phyloP scores from a whole-genome alignment of 139 green algal genomes.

The Gonium pectorale region DNA sequence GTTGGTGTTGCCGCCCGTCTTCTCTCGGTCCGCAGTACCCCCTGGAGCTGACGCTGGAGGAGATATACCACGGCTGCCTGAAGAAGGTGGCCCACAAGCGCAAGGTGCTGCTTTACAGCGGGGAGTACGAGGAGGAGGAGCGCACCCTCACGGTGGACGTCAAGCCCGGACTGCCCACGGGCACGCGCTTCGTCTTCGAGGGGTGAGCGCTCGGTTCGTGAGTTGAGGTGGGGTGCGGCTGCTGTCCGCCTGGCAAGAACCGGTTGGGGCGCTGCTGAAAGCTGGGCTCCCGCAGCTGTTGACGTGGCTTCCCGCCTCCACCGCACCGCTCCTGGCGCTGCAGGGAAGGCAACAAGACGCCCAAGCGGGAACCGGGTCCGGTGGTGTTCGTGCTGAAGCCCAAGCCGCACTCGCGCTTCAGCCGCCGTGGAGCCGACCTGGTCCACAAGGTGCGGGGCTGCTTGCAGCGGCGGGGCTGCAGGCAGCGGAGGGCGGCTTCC shows the following conservation, averaged over 20 bases:
- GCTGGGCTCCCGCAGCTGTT: background rate
- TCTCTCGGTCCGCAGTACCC: conserved; percentile 57
- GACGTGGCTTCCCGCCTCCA: background rate
- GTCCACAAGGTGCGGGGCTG: conserved; percentile 66
- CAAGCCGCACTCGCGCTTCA: conserved; percentile 71
- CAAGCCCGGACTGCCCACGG: conserved; percentile 73
- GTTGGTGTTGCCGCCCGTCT: too few species aligned
- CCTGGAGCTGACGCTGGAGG: conserved; percentile 76
- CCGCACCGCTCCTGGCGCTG: background rate
- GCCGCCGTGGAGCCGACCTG: conserved; percentile 69
- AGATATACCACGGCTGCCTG: conserved; percentile 79
- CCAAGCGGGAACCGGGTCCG: conserved; percentile 67
- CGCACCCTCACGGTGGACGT: conserved; percentile 72
- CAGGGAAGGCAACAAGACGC: conserved; percentile 78
- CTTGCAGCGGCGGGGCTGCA: too few species aligned
- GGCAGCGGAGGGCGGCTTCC: too few species aligned
- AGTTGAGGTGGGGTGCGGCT: too few species aligned
- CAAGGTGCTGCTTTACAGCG: conserved; percentile 60
- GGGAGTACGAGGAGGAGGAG: conserved; percentile 62
- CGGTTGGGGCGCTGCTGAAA: too few species aligned
- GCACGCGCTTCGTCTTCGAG: conserved; percentile 84
- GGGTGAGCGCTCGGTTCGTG: conserved; percentile 56
- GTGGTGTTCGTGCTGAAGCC: conserved; percentile 78
- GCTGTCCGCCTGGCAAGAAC: too few species aligned
- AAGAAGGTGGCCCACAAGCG: conserved; percentile 79